Evolutionary conservation across 2,329 filamentous ascomycete genomes (phyloP), one percentile per base, ranked within the genome.

Genomic region (Calonectria leucothoes): DNA sequence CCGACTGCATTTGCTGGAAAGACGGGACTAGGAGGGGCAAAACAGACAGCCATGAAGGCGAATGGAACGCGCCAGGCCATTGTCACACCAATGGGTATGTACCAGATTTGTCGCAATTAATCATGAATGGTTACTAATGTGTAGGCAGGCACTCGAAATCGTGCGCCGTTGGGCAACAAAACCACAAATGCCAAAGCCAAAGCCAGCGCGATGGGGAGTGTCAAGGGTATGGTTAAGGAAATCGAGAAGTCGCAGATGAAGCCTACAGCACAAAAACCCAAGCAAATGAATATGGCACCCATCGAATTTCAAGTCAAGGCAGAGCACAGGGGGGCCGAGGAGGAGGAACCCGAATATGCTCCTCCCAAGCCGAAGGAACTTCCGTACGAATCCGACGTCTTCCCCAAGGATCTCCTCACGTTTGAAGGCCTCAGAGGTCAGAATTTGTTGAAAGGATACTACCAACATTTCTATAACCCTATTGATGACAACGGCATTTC

Each of bases 161-260:
- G 96, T 80, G 95, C 96, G 45, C 94, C 95, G 15, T 87, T 99
- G 61, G 96, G 96, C 39, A 93, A 95, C 88, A 99, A 99, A 85
- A 98, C 96, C 1, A 98, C 97, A 66, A 99, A 99, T 84, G 95
- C 94, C 68, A 98, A 98, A 87, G 90, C 93, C 73, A 91, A 88
- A 82, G 89, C 88, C 64, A 89, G 92, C 77, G 92, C 94, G 75
- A 93, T 92, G 5, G 91, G 91, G 8, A 92, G 90, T 35, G 92
- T 90, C 37, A 93, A 92, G 79, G 87, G 86, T 72, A 87, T 88
- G 27, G 88, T 89, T 49, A 88, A 89, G 61, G 91, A 92, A 72
- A 84, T 90, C 64, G 92, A 93, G 75, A 93, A 92, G 83, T 91
- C 91, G 1, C 89, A 91, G 71, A 83, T 87, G 23, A 92, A 91